Conservation (phyloP, 768 basidiomycete species). For the Pisolithus albus region DNA sequence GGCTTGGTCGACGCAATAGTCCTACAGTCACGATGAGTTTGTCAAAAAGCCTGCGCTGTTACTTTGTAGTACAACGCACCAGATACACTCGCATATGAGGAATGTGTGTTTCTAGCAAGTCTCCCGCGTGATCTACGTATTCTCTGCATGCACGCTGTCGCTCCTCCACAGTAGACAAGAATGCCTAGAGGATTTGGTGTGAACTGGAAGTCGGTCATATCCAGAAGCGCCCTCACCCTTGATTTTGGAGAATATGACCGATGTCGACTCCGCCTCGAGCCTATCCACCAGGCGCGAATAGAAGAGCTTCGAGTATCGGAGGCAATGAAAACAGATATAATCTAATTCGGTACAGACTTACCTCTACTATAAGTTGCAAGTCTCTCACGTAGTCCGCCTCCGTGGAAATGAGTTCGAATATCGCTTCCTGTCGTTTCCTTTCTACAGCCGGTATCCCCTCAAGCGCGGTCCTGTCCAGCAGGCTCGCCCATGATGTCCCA, state of each 20-base stretch:
- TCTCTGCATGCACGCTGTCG: constrained; percentile 88
- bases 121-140: constrained; percentile 85
- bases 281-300: constrained; percentile 71
- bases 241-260: constrained; percentile 85
- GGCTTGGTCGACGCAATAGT: constrained; percentile 86
- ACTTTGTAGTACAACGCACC: constrained; percentile 34
- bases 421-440: constrained; percentile 86
- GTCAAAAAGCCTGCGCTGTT: background rate
- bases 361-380: constrained; percentile 88
- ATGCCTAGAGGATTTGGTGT: constrained; percentile 40
- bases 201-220: background rate
- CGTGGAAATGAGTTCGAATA: constrained; percentile 91
- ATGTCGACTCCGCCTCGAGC: constrained; percentile 69
- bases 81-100: constrained; percentile 74
- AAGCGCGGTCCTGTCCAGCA: constrained; percentile 79
- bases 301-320: constrained; percentile 52
- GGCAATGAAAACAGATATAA: constrained; percentile 1
- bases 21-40: constrained; percentile 32
- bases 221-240: constrained; percentile 52
- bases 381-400: constrained; percentile 88
- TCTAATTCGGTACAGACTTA: constrained; percentile 23
- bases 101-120: constrained; percentile 71
- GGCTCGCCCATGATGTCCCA: constrained; percentile 81
- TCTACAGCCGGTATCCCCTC: constrained; percentile 75
- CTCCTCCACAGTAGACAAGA: constrained; percentile 84